Evolutionary conservation across 225 moss, liverwort and hornwort species (phyloP).

Genomic region (Neckera pumila): DNA sequence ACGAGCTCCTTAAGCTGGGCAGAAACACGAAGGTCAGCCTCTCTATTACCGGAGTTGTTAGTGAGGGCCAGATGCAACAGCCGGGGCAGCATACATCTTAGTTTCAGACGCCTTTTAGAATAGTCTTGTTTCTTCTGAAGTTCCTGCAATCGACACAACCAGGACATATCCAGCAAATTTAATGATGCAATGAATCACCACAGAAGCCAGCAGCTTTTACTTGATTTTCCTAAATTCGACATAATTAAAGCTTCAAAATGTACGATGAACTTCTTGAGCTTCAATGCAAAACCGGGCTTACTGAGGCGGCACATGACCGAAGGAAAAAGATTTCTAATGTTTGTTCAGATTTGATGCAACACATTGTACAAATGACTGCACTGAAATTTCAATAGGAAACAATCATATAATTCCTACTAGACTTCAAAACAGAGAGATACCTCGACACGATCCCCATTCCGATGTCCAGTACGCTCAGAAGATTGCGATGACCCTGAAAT

Average conservation of each 20-base stretch:
- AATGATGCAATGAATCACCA: neutral
- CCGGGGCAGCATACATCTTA: conserved; percentile 40
- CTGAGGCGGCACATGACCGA: neutral
- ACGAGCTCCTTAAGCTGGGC: conserved; percentile 57
- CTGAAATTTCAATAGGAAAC: neutral
- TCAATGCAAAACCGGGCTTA: neutral
- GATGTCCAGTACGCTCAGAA: conserved; percentile 23
- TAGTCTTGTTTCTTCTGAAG: conserved; percentile 24
- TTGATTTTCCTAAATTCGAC: neutral
- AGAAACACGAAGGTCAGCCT: conserved; percentile 21
- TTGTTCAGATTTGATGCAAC: neutral
- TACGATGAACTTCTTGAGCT: neutral
- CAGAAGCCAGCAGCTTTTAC: neutral
- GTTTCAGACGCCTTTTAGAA: conserved; percentile 29
- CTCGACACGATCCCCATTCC: conserved; percentile 30
- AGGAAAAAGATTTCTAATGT: neutral
- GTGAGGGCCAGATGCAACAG: conserved; percentile 40
- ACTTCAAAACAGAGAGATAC: conserved; percentile 11
- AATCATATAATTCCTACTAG: neutral
- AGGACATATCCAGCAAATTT: neutral
- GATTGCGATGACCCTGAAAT: conserved; percentile 44
- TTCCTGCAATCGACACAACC: conserved; percentile 29
- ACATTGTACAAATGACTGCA: neutral
- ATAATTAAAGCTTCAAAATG: neutral
- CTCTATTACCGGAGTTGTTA: conserved; percentile 29